Percentiles rank a stretch among this genome's conserved stretches.
These are phyloP conservation scores for Pisolithus tinctorius DNA, from an alignment of 768 basidiomycete genomes.

Conservation along the genomic window DNA sequence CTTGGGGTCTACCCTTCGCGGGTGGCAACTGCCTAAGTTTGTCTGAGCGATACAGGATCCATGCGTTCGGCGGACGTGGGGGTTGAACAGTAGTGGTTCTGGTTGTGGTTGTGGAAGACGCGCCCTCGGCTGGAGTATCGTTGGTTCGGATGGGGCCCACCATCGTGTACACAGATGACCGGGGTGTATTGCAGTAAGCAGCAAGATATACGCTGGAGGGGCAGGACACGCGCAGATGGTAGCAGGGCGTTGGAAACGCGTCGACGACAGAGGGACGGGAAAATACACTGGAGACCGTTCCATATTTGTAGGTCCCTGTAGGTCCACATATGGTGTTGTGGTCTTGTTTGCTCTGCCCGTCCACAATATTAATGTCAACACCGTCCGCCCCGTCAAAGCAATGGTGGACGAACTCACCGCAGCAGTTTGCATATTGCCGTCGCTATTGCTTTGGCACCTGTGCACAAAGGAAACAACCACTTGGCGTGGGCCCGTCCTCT, in stretches of 20 bases:
- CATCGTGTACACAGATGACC: slow-evolving; percentile 15
- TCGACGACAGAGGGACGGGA: slow-evolving; percentile 17
- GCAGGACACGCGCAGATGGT: slow-evolving; percentile 13
- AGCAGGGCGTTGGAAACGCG: slow-evolving; percentile 15
- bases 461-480: neutral
- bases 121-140: neutral
- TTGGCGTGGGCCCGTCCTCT: too few species aligned
- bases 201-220: slow-evolving; percentile 1
- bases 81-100: slow-evolving; percentile 22
- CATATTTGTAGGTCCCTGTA: slow-evolving; percentile 30
- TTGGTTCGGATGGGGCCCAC: slow-evolving; percentile 13
- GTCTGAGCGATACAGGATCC: slow-evolving; percentile 74
- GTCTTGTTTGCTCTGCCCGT: slow-evolving; percentile 19
- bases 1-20: slow-evolving; percentile 40
- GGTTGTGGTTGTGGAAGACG: neutral
- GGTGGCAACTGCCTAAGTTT: slow-evolving; percentile 41
- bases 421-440: neutral
- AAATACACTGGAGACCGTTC: slow-evolving; percentile 19
- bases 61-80: slow-evolving; percentile 74
- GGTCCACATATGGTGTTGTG: slow-evolving; percentile 27
- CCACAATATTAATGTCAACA: neutral
- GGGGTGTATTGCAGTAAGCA: slow-evolving; percentile 7
- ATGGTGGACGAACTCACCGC: neutral
- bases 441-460: neutral
- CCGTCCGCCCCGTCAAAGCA: neutral